Conservation (phyloP, 1,284 basidiomycete species). For the Marasmius sp. region DNA sequence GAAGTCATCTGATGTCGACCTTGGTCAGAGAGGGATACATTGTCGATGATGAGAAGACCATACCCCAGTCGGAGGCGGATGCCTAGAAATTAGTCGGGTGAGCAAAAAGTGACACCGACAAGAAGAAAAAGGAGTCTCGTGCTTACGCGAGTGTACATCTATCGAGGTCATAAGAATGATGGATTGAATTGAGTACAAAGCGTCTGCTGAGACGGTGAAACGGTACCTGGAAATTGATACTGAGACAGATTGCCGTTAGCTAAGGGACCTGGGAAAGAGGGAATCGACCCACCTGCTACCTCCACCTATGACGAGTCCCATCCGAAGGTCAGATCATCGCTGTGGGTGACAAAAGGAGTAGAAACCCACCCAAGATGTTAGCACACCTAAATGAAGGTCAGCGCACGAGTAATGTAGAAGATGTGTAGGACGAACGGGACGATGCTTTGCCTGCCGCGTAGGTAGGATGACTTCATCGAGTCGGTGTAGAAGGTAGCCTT, state of each 20-base stretch:
- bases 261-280: constrained; percentile 2
- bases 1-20: constrained; percentile 59
- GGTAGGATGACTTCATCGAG: constrained; percentile 52
- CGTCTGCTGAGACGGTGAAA: too few relatives aligned
- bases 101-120: constrained; percentile 3
- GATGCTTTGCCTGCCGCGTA: constrained; percentile 64
- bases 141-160: constrained; percentile 68
- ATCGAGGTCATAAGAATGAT: neutral
- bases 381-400: constrained; percentile 46
- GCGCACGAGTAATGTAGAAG: neutral
- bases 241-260: constrained; percentile 23
- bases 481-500: constrained; percentile 73
- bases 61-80: constrained; percentile 71
- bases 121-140: neutral
- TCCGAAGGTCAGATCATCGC: neutral
- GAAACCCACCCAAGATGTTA: constrained; percentile 56
- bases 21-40: constrained; percentile 5
- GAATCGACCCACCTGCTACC: constrained; percentile 44
- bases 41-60: neutral
- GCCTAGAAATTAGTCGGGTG: constrained; percentile 35
- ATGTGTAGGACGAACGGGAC: constrained; percentile 52
- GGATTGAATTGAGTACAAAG: neutral
- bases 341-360: neutral
- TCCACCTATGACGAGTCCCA: constrained; percentile 36
- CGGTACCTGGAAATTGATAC: constrained; percentile 67